These are phyloP conservation scores for Perkinsus chesapeaki DNA, from an alignment of 169 alveolate species.

Conservation along the genomic window DNA sequence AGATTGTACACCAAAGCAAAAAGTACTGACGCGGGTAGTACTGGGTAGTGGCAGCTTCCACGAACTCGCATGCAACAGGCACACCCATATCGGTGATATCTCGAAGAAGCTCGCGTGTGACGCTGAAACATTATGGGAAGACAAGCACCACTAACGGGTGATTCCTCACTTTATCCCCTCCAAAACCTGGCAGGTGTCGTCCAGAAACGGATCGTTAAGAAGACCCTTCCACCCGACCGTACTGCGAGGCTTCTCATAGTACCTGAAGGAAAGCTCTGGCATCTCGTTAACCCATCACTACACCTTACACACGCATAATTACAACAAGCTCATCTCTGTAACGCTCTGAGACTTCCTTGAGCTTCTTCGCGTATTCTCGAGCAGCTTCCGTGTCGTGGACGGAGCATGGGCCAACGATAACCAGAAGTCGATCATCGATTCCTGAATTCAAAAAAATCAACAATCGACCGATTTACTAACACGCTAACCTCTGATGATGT, in stretches of 20 bases:
- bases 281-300: too few relatives aligned
- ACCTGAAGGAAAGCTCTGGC: background rate
- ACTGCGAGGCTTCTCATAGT: slow-evolving; percentile 30
- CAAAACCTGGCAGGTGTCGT: background rate
- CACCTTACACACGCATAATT: slow-evolving; percentile 15
- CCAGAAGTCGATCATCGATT: slow-evolving; percentile 7
- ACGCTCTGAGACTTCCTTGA: slow-evolving; percentile 2
- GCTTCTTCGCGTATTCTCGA: slow-evolving; percentile 16
- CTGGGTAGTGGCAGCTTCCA: background rate
- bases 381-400: slow-evolving; percentile 30
- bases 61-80: slow-evolving; percentile 8
- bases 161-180: background rate
- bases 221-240: slow-evolving; percentile 33
- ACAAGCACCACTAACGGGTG: background rate
- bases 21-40: background rate
- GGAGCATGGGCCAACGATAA: slow-evolving; percentile 28
- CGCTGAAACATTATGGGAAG: background rate
- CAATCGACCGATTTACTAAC: background rate
- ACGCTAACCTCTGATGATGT: background rate
- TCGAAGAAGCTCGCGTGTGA: background rate
- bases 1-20: background rate
- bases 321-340: slow-evolving; percentile 14
- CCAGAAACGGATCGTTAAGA: slow-evolving; percentile 12
- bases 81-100: background rate
- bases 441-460: background rate